Evolutionary conservation across 495 filamentous ascomycete species (phyloP).

Genomic region (Penicillium paradoxum): DNA sequence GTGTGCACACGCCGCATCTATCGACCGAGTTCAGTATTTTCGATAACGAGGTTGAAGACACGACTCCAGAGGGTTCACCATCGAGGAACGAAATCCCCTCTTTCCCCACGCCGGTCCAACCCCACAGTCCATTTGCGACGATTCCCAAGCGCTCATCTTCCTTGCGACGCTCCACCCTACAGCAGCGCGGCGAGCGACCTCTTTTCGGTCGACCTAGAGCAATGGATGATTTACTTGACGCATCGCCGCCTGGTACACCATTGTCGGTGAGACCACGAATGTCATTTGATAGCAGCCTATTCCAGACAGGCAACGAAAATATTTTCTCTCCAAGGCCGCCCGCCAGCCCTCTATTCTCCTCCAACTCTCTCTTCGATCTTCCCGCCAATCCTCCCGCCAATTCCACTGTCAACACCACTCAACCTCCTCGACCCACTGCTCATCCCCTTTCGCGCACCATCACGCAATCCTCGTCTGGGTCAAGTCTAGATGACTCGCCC

Average conservation of each 20-base stretch:
- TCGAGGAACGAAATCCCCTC: slow-evolving; percentile 23
- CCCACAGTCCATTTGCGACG: slow-evolving; percentile 38
- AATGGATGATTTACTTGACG: slow-evolving; percentile 29
- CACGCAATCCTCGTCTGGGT: slow-evolving; percentile 76
- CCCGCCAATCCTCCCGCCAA: slow-evolving; percentile 33
- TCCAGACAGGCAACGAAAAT: slow-evolving; percentile 56
- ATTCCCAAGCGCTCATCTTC: slow-evolving; percentile 58
- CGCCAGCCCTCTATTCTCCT: slow-evolving; percentile 34
- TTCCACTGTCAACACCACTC: slow-evolving; percentile 15
- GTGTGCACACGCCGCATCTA: slow-evolving; percentile 63
- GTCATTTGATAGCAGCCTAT: slow-evolving; percentile 68
- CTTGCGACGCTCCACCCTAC: slow-evolving; percentile 78
- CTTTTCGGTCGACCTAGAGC: slow-evolving; percentile 49
- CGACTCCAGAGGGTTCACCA: slow-evolving; percentile 22
- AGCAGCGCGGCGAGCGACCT: slow-evolving; percentile 66
- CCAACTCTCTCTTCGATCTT: slow-evolving; percentile 10
- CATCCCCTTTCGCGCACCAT: slow-evolving; percentile 84
- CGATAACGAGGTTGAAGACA: slow-evolving; percentile 29
- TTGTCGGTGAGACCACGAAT: slow-evolving; percentile 58
- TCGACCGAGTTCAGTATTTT: slow-evolving; percentile 67
- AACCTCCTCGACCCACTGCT: slow-evolving; percentile 42
- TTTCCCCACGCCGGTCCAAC: slow-evolving; percentile 24
- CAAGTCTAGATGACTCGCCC: slow-evolving; percentile 74
- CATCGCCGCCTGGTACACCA: slow-evolving; percentile 27
- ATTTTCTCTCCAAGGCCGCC: slow-evolving; percentile 50